Evolutionary conservation across 2,329 filamentous ascomycete species (phyloP).

Genomic region (Endocalyx cinctus): DNA sequence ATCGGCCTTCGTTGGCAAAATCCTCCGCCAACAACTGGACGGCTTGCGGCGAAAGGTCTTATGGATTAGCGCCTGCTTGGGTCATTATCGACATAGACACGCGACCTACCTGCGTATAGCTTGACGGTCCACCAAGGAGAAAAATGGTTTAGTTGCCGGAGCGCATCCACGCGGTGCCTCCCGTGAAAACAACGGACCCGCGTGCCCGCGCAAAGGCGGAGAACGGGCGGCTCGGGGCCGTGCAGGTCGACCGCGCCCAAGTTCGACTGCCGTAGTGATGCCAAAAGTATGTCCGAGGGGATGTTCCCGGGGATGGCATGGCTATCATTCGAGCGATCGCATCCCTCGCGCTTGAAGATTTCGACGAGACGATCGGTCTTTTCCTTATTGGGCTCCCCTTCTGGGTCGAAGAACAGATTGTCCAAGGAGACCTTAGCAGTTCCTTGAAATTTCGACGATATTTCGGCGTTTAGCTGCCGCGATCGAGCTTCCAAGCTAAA

Average conservation of each 20-base stretch:
- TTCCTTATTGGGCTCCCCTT: neutral
- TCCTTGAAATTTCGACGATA: conserved; percentile 3
- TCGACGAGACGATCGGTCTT: conserved; percentile 1
- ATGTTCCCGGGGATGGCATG: conserved; percentile 3
- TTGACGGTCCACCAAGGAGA: conserved; percentile 3
- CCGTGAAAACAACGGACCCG: neutral
- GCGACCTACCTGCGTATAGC: conserved; percentile 4
- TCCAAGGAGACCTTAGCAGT: conserved; percentile 2
- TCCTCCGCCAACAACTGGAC: too few relatives aligned
- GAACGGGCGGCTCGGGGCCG: neutral
- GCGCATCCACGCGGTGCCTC: too few relatives aligned
- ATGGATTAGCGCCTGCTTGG: too few relatives aligned
- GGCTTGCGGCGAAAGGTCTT: too few relatives aligned
- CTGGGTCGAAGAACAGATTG: conserved; percentile 1
- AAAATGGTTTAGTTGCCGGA: neutral
- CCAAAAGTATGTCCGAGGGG: neutral
- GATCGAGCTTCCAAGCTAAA: conserved; percentile 3
- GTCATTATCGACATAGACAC: too few relatives aligned
- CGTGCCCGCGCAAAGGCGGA: neutral
- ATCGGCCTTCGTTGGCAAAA: neutral
- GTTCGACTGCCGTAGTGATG: conserved; percentile 1
- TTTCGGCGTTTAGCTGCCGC: conserved; percentile 5
- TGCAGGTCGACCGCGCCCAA: conserved; percentile 1
- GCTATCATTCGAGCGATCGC: conserved; percentile 2
- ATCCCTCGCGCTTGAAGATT: conserved; percentile 4